Conservation (phyloP, 768 basidiomycete genomes). For the Hydnum rufescens region DNA sequence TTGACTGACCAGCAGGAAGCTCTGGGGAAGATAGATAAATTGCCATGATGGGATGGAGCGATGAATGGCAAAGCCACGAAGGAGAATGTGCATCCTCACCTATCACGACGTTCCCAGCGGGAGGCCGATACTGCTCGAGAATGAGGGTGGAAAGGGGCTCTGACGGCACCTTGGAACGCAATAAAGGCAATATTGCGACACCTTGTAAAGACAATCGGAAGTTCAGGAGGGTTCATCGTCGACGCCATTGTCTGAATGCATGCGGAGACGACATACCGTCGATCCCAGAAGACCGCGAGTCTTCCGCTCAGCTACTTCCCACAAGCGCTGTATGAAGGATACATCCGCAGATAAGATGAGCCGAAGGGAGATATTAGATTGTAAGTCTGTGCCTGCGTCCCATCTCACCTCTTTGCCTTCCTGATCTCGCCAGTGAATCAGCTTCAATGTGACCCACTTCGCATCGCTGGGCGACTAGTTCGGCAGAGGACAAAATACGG, state of each 20-base stretch:
- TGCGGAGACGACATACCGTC: conserved; percentile 34
- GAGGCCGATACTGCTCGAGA: conserved; percentile 85
- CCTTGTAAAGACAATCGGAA: conserved; percentile 24
- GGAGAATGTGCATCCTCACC: conserved; percentile 23
- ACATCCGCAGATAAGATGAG: conserved; percentile 22
- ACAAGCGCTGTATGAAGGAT: conserved; percentile 38
- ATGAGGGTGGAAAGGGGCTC: conserved; percentile 65
- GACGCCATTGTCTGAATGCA: background rate
- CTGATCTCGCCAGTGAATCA: conserved; percentile 60
- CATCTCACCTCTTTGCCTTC: conserved; percentile 46
- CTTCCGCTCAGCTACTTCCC: conserved; percentile 78
- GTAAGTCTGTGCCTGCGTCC: background rate
- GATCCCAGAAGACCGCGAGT: conserved; percentile 58
- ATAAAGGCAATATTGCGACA: conserved; percentile 65
- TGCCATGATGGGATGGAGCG: too few relatives aligned
- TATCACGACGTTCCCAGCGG: conserved; percentile 54
- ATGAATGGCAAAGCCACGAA: too few relatives aligned
- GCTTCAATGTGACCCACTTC: conserved; percentile 76
- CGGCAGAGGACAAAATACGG: too few relatives aligned
- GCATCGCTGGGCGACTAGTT: conserved; percentile 13
- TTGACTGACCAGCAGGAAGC: too few relatives aligned
- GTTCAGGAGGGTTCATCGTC: background rate
- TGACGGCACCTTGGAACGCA: conserved; percentile 50
- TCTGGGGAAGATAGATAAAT: too few relatives aligned
- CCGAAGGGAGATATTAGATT: too few relatives aligned